phyloP scores from a whole-genome alignment of 2,329 filamentous ascomycete species.

The Arthrobotrys megalospora region DNA sequence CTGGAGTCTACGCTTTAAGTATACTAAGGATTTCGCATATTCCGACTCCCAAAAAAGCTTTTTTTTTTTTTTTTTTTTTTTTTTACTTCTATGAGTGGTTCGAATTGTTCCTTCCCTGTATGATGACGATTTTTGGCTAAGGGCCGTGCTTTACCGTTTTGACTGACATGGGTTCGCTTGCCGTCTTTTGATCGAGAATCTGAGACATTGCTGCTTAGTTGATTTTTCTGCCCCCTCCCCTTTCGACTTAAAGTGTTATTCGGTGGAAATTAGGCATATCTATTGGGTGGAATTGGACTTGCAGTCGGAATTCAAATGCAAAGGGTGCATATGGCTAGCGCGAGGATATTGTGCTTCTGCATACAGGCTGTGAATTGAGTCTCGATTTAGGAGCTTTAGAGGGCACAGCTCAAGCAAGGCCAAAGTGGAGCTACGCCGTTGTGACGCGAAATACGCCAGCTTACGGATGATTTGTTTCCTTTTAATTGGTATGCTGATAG shows the following conservation, averaged over 20 bases:
- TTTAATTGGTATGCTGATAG: background rate
- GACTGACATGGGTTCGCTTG: background rate
- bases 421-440: background rate
- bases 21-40: background rate
- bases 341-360: background rate
- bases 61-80: background rate
- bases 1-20: too few relatives aligned
- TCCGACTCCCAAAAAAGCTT: too few relatives aligned
- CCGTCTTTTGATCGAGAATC: constrained; percentile 22
- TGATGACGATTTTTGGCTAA: background rate
- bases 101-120: background rate
- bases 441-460: background rate
- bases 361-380: too few relatives aligned
- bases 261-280: background rate
- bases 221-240: background rate
- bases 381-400: background rate
- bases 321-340: background rate
- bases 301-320: background rate
- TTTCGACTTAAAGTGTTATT: too few relatives aligned
- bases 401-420: background rate
- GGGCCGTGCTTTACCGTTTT: constrained; percentile 19
- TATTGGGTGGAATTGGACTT: constrained; percentile 10
- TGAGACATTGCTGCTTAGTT: constrained; percentile 18
- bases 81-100: background rate
- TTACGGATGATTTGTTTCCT: constrained; percentile 7